phyloP scores from a whole-genome alignment of 441 rosid genomes.

The Kokia cookei region DNA sequence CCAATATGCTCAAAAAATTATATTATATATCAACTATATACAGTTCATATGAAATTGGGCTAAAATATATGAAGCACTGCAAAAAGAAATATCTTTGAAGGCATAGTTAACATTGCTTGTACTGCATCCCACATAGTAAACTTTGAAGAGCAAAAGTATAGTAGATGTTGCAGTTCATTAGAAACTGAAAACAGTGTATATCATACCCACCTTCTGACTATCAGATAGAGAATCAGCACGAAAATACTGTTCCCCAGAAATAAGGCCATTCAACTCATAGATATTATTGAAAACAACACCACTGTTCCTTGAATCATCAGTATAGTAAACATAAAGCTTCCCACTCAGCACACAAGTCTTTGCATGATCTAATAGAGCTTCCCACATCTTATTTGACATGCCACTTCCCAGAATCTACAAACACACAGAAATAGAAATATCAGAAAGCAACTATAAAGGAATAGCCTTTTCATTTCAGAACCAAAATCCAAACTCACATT shows the following conservation, averaged over 20 bases:
- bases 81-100: background rate
- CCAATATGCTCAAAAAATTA: background rate
- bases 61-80: background rate
- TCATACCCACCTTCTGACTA: constrained; percentile 74
- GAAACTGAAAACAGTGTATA: background rate
- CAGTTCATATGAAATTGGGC: background rate
- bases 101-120: background rate
- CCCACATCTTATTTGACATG: constrained; percentile 99
- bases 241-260: constrained; percentile 77
- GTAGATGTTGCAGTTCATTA: background rate
- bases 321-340: constrained; percentile 74
- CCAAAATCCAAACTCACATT: constrained; percentile 46
- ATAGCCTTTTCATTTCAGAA: background rate
- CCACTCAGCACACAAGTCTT: constrained; percentile 85
- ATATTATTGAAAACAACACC: constrained; percentile 88
- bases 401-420: constrained; percentile 94
- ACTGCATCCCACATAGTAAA: background rate
- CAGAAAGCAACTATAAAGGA: constrained; percentile 17
- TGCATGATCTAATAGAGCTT: constrained; percentile 87
- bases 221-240: constrained; percentile 77
- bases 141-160: background rate
- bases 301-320: constrained; percentile 75
- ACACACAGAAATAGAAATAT: constrained; percentile 7
- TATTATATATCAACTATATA: background rate
- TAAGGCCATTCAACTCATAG: constrained; percentile 79